Base-by-base conservation (phyloP, 768 basidiomycete genomes). In the Lepiota brunneoincarnata region DNA sequence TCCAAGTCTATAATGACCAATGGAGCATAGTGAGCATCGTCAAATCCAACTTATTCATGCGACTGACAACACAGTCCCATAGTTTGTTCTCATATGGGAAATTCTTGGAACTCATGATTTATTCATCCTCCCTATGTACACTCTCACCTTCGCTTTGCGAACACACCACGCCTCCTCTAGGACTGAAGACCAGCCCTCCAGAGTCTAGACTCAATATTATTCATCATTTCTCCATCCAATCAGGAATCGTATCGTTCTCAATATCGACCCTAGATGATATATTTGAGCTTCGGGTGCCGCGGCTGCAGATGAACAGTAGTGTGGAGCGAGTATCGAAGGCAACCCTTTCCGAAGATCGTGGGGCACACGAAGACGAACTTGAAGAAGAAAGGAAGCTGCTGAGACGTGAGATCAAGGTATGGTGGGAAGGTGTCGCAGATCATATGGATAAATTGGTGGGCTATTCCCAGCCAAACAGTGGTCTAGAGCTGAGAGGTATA, bases 401-500 rank as follows among this genome's bases (percentile, higher is more conserved):
- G n/a, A 66, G 83, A 54, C 67, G 72, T 51, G 83, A 89, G 63
- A 87, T 89, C 55, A 76, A 72, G 63, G 61, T 58, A 28, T 89
- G 85, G 83, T 89, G 86, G 86, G 79, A 83, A 59, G 76, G 77
- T 15, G 67, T 89, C 6, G 72, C 80, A 0, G 80, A 82, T 49
- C 77, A 83, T 62, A 69, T 90, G 57, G 82, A 85, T 58, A 72
- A 75, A 56, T 68, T 89, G 56, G 86, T 85, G 53, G 23, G 81
- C 14, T 26, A n/a, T 24, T 41, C 6, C 47, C 4, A 50, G 17
- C 4, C n/a, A 3, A 26, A 9, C 21, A 5, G n/a, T 37, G 37
- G 11, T 26, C 44, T 31, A 18, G 31, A 15, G 31, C n/a, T 42
- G 24, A 23, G 20, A 17, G 6, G 35, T 49, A 24, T 20, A n/a